phyloP scores from a whole-genome alignment of 1,284 basidiomycete genomes.

The Schizopora paradoxa region DNA sequence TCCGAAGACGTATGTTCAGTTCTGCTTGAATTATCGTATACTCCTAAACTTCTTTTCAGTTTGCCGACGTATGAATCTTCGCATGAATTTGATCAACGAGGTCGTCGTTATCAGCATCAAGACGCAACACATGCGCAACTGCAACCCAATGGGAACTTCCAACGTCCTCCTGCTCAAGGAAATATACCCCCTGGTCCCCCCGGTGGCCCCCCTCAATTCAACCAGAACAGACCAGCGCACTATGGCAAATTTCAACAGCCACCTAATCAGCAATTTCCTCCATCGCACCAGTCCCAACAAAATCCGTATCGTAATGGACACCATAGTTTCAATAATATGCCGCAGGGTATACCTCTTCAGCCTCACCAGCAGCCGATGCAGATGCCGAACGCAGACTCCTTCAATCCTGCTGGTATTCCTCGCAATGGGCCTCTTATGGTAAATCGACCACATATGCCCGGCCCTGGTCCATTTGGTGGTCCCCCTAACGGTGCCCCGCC shows the following conservation, averaged over 20 bases:
- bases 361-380: too few species aligned
- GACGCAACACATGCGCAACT: not conserved
- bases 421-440: too few species aligned
- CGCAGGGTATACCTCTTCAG: too few species aligned
- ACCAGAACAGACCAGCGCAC: constrained; percentile 3
- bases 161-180: not conserved
- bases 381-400: too few species aligned
- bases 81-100: constrained; percentile 80
- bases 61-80: constrained; percentile 75
- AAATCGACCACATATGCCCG: too few species aligned
- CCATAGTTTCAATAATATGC: too few species aligned
- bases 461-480: too few species aligned
- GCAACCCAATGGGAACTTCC: constrained; percentile 1
- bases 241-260: not conserved
- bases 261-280: not conserved
- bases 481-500: too few species aligned
- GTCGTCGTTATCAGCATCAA: constrained; percentile 42
- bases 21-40: constrained; percentile 8
- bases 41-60: constrained; percentile 32
- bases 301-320: too few species aligned
- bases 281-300: too few species aligned
- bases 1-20: constrained; percentile 63
- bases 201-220: not conserved
- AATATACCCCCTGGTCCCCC: not conserved
- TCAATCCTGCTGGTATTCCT: too few species aligned